Evolutionary conservation across 2,329 filamentous ascomycete genomes (phyloP).

Genomic region (Penicillium thymicola): DNA sequence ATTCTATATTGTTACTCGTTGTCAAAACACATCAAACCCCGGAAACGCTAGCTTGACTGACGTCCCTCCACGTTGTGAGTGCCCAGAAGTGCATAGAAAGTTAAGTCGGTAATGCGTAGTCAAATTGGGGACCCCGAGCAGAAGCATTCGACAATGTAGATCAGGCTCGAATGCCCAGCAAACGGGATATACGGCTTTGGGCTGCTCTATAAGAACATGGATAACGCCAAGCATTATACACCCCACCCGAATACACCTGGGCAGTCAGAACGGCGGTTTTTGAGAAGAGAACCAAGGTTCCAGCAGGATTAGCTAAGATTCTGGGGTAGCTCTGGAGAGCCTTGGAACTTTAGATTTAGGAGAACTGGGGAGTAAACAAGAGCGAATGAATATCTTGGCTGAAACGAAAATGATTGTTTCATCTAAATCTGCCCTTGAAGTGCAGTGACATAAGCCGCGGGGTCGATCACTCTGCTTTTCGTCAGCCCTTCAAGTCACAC

Average conservation of each 20-base stretch:
- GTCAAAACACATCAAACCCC: neutral
- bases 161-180: neutral
- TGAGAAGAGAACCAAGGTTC: constrained; percentile 2
- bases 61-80: neutral
- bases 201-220: neutral
- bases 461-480: constrained; percentile 4
- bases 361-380: neutral
- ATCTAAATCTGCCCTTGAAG: neutral
- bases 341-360: too few species aligned
- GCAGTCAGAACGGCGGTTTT: neutral
- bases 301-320: neutral
- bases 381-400: too few species aligned
- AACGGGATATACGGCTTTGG: neutral
- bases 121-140: neutral
- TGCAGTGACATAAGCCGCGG: constrained; percentile 12
- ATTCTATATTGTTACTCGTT: neutral
- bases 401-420: neutral
- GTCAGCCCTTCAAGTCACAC: neutral
- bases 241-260: neutral
- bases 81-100: neutral
- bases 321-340: neutral
- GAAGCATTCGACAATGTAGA: neutral
- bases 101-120: too few species aligned
- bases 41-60: neutral
- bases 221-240: neutral